phyloP scores from a whole-genome alignment of 495 filamentous ascomycete genomes.

The Chaetomium fimeti region DNA sequence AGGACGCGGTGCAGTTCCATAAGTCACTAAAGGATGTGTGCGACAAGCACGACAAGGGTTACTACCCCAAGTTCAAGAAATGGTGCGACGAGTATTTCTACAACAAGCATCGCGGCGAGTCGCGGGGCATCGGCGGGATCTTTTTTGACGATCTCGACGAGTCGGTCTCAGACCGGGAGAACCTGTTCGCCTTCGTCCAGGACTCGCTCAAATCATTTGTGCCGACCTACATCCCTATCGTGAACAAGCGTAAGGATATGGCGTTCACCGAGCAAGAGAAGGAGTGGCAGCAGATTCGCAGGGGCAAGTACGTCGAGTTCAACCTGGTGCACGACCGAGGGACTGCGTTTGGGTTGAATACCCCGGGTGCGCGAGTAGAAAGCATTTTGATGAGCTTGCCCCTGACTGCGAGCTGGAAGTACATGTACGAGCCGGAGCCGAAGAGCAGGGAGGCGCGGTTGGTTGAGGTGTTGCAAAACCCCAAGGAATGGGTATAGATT shows the following conservation, averaged over 20 bases:
- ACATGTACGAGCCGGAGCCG: constrained; percentile 84
- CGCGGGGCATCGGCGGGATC: constrained; percentile 90
- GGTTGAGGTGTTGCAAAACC: constrained; percentile 78
- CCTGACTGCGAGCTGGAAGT: constrained; percentile 88
- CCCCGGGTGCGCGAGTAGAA: constrained; percentile 87
- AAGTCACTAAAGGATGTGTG: constrained; percentile 86
- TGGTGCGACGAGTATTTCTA: constrained; percentile 99
- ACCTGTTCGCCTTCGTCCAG: constrained; percentile 87
- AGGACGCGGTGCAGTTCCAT: constrained; percentile 97
- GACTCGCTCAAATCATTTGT: constrained; percentile 82
- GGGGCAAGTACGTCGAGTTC: constrained; percentile 96
- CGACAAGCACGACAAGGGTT: constrained; percentile 86
- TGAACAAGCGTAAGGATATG: constrained; percentile 86
- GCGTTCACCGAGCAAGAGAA: constrained; percentile 80
- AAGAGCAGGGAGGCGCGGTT: constrained; percentile 72
- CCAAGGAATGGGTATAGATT: constrained; percentile 81
- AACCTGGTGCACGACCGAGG: constrained; percentile 97
- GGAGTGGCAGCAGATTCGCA: constrained; percentile 91
- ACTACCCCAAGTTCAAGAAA: constrained; percentile 93
- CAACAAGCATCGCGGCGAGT: constrained; percentile 85
- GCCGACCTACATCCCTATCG: constrained; percentile 87
- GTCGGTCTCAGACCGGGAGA: constrained; percentile 73
- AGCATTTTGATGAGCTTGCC: constrained; percentile 98
- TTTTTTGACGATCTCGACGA: constrained; percentile 98
- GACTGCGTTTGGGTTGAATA: constrained; percentile 90